Evolutionary conservation across 1,139 yeast species (phyloP), one percentile per base, ranked within the genome.

Genomic region (Lodderomyces oxycetoniae): DNA sequence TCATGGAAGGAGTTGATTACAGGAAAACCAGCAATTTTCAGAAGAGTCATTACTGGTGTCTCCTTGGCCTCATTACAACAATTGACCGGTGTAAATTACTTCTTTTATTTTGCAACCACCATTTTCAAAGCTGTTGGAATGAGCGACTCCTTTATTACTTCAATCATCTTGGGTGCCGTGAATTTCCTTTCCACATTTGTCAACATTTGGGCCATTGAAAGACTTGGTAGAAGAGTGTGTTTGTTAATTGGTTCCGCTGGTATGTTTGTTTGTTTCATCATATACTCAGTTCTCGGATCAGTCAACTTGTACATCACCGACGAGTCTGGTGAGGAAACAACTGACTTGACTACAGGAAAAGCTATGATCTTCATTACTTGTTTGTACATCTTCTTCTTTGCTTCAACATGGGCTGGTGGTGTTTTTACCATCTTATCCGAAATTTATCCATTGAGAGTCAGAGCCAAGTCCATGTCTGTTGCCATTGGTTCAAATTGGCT

Each of bases 371-470:
- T 82, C 49, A 74, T 85, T 48, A 75, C 88, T 15, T 83, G 91
- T 57, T 55, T 81, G 41, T 86, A 77, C 61, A 83, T 86, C 41
- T 80, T 82, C 72, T 79, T 74, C 62, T 86, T 85, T 54, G 91
- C 94, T 13, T 72, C 82, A 26, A 78, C 93, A 6, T 85, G 94
- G 93, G 94, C 88, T 41, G 89, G 93, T 47, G 74, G 79, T 48
- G 81, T 80, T 26, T 86, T 77, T 72, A 83, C 83, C 34, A 79
- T 82, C 44, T 75, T 79, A 33, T 80, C 91, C 21, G 95, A 86
- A 59, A 68, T 82, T 31, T 85, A 77, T 57, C 88, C 95, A 30
- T 67, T 83, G 44, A 77, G 89, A 52, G 79, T 84, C 43, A 74
- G 91, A 61, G 74, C 88, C 17, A 80, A 82, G 63, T 86, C 87